Base-by-base conservation (phyloP, 352 stramenopile genomes). In the Pythium volutum region DNA sequence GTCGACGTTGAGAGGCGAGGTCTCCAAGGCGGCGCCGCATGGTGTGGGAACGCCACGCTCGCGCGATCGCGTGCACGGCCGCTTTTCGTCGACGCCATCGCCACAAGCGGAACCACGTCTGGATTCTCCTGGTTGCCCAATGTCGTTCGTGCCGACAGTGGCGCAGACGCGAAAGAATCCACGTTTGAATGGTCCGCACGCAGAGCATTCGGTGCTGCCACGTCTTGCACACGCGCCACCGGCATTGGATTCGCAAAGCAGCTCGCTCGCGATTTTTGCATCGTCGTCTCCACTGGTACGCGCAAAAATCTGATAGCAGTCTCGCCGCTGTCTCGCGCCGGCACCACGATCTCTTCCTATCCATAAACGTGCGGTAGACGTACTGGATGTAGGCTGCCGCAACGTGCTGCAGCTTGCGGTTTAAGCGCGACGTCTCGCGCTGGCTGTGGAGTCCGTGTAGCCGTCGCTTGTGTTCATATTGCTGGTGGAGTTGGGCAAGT, bases 381-480 rank as follows among this genome's bases (percentile, higher is more conserved):
- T 85, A 78, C 57, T 92, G 82, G 41, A 92, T 87, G 64, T 87
- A 90, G 0, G 76, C 73, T 2, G 79, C 80, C 8, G 82, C 80
- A 16, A 88, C 77, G 34, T 89, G 73, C 27, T 83, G 60, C 16
- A 90, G 68, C 45, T 89, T 87, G 23, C 77, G 67, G 22, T 66
- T 49, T 79, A 89, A 87, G 16, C 80, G 75, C 1, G 67, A 76
- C 5, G 70, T 64, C 22, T 88, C 83, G 7, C 81, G 79, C 34
- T 80, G 69, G 52, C 84, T 77, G 62, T 78, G 69, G 8, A 80
- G 46, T 29, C 51, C 42, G 36, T 55, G 52, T 1, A 87, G 54
- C 3, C 71, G 66, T 29, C 70, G 58, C 1, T 71, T 48, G 36
- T 87, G 69, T 26, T 84, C 77, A 34, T 88, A 60, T 14, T 85